Percentiles rank a stretch among this genome's conserved stretches.
Evolutionary conservation across 129 eudicot species (phyloP).

Genomic region (carrot (Daucus carota)): DH1_v3.0 NC_030384.2:45289501-45290000

Average conservation of each 20-base stretch:
- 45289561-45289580: constrained; percentile 55
- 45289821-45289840: constrained; percentile 47
- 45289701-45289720: constrained; percentile 83
- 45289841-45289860: constrained; percentile 49
- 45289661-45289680: constrained; percentile 76
- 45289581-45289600: constrained; percentile 40
- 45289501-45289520: constrained; percentile 78
- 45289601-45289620: constrained; percentile 30
- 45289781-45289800: constrained; percentile 85
- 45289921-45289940: constrained; percentile 75
- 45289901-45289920: constrained; percentile 71
- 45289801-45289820: constrained; percentile 58
- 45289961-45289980: background rate
- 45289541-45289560: constrained; percentile 79
- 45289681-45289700: constrained; percentile 73
- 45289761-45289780: constrained; percentile 88
- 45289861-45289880: constrained; percentile 56
- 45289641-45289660: constrained; percentile 59
- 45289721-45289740: constrained; percentile 81
- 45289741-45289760: constrained; percentile 73
- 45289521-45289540: constrained; percentile 56
- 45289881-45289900: constrained; percentile 57
- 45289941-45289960: constrained; percentile 29
- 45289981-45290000: background rate
- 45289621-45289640: constrained; percentile 60